Base-by-base conservation (phyloP, 2,329 filamentous ascomycete genomes). In the Didymella pomorum region DNA sequence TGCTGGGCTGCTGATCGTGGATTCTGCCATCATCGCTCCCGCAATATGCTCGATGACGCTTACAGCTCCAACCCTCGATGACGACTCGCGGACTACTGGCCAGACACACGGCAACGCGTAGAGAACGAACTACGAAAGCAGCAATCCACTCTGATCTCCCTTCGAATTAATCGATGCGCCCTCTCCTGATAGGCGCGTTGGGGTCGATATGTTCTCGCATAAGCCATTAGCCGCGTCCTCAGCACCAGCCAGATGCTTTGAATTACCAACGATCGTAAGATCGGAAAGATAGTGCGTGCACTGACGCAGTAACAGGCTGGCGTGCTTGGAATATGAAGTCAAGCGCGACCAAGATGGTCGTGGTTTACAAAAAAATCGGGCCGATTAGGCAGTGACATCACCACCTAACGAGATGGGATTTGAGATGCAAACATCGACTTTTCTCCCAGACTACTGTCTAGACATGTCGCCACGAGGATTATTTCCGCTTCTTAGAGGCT, bases 31-130 rank as follows among this genome's bases (percentile, higher is more conserved):
- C 58, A 62, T 58, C 46, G 51, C 26, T 46, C 41, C 29, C 45
- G 14, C 35, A 45, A 41, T 11, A 35, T 33, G 43, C 53, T 59
- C 58, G 58, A 69, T 69, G 65, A 69, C 65, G 66, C 56, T 60
- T 64, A 60, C 48, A 62, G 61, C 51, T 47, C 20, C 31, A 51
- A 14, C n/a, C 26, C 18, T 18, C 31, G 29, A n/a, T 23, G 21
- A 56, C 33, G 23, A 49, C 52, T 56, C 56, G 33, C 14, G 23
- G 47, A 33, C 33, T 44, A 58, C 50, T 44, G 57, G 60, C 58
- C 61, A 63, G 59, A 53, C 33, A 58, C 62, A 57, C 56, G 52
- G 43, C 31, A 60, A 28, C 18, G 41, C 26, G 25, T 48, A 31
- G 10, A 41, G 14, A 28, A 42, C 50, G 39, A 46, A n/a, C 21